Evolutionary conservation across 1,284 basidiomycete species (phyloP), one percentile per base, ranked within the genome.

Genomic region (Fomitiporia mediterranea): DNA sequence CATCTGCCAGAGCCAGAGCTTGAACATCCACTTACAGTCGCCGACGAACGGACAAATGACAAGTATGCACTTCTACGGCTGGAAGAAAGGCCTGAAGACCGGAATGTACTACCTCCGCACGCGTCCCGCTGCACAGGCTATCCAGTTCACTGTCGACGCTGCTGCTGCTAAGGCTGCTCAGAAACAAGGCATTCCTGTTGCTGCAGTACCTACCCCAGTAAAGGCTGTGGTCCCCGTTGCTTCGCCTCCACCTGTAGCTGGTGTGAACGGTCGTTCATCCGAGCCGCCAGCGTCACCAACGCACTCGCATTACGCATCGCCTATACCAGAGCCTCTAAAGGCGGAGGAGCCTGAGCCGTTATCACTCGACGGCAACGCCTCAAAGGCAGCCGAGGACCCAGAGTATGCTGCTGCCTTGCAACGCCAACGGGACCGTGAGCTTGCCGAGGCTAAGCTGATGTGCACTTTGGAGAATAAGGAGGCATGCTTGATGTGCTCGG

Each of bases 21-120:
- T 99, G 69, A 99, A 99, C 73, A 84, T 99, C 57, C 96, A 99
- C 72, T 74, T 99, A 44, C 84, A 92, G 67, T 81, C 91, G 53
- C 97, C 97, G 47, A 95, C 94, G 8, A 82, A 90, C 63, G 93
- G 92, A 17, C 97, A 99, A 72, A 79, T 99, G 61, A 97, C 94
- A 48, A 93, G 91, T 64, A 99, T 98, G 96, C 97, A 99, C 77
- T 99, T 99, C 76, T 98, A 99, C 72, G 97, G 95, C 23, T 99
- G 96, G 97, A 97, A 97, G 83, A 93, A 93, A 74, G 97, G 97
- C 27, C 77, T 99, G 68, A 99, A 99, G 85, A 99, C 97, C 0
- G 97, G 94, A 64, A 94, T 94, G 88, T 93, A 92, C 77, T 98
- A 99, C 74, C 81, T 99, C 51, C 86, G 97, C 56, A 98, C 97